Conservation (phyloP, 73 alveolate genomes). For the Breviolum minutum region DNA sequence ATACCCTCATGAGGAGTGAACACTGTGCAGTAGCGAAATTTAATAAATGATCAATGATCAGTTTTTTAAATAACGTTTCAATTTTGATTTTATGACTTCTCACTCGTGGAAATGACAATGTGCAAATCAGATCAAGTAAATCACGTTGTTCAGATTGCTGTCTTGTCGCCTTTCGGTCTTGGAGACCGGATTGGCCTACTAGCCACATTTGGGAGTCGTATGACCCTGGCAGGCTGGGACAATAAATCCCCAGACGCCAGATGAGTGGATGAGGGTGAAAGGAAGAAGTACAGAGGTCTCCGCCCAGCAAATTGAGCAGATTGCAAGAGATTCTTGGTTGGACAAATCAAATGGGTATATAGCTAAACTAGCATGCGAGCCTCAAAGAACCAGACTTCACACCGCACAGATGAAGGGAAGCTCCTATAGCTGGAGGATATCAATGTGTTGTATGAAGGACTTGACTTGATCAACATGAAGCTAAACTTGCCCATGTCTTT, state of each 20-base stretch:
- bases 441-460: too few species aligned
- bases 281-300: constrained; percentile 73
- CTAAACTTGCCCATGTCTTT: too few species aligned
- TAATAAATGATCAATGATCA: neutral
- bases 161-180: too few species aligned
- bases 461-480: too few species aligned
- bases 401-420: too few species aligned
- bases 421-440: too few species aligned
- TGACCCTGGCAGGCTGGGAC: constrained; percentile 48
- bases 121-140: neutral
- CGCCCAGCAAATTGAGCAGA: constrained; percentile 45
- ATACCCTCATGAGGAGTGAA: constrained; percentile 73
- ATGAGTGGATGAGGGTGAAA: constrained; percentile 69
- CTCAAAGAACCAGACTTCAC: too few species aligned
- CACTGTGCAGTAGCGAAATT: neutral
- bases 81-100: too few species aligned
- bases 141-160: too few species aligned
- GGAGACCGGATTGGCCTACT: neutral
- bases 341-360: neutral
- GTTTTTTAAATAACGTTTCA: neutral
- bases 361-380: neutral
- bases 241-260: constrained; percentile 87
- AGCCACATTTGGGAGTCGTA: neutral
- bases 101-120: too few species aligned
- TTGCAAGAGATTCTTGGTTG: constrained; percentile 25